phyloP scores from a whole-genome alignment of 148 eudicot species.

The Dianthus caryophyllus region DNA sequence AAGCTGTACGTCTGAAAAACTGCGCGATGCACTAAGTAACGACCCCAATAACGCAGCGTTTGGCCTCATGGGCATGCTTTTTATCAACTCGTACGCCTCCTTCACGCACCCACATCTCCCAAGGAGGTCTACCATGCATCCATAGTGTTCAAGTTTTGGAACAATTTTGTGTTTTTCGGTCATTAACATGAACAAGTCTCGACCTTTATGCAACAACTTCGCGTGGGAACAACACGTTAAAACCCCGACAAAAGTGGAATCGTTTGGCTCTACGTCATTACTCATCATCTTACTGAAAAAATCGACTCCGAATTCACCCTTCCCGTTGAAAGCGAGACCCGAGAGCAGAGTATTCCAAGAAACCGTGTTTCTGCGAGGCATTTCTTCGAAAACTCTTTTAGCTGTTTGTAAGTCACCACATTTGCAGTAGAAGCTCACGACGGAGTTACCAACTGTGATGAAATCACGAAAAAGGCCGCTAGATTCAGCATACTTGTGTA shows the following conservation, averaged over 20 bases:
- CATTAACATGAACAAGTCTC: conserved; percentile 50
- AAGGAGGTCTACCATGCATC: conserved; percentile 71
- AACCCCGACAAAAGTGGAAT: conserved; percentile 50
- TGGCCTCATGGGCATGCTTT: conserved; percentile 55
- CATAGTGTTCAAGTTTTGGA: conserved; percentile 67
- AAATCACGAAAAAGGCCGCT: conserved; percentile 40
- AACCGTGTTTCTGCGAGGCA: conserved; percentile 51
- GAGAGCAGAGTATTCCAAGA: conserved; percentile 65
- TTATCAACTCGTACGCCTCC: conserved; percentile 55
- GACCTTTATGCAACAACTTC: conserved; percentile 46
- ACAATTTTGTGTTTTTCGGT: conserved; percentile 25
- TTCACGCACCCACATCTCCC: conserved; percentile 57
- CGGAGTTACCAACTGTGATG: conserved; percentile 52
- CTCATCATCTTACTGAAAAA: conserved; percentile 56
- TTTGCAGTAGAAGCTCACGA: conserved; percentile 59
- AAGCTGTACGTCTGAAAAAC: conserved; percentile 41
- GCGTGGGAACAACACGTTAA: conserved; percentile 59
- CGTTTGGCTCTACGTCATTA: conserved; percentile 44
- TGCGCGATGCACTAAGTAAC: conserved; percentile 55
- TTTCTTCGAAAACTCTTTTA: conserved; percentile 37
- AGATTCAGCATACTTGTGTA: conserved; percentile 42
- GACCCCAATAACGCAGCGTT: conserved; percentile 72
- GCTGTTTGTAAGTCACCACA: conserved; percentile 54
- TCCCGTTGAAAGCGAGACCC: conserved; percentile 54
- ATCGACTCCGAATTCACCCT: conserved; percentile 44